Conservation (phyloP, 2,329 filamentous ascomycete species). For the Byssochlamys sp. region DNA sequence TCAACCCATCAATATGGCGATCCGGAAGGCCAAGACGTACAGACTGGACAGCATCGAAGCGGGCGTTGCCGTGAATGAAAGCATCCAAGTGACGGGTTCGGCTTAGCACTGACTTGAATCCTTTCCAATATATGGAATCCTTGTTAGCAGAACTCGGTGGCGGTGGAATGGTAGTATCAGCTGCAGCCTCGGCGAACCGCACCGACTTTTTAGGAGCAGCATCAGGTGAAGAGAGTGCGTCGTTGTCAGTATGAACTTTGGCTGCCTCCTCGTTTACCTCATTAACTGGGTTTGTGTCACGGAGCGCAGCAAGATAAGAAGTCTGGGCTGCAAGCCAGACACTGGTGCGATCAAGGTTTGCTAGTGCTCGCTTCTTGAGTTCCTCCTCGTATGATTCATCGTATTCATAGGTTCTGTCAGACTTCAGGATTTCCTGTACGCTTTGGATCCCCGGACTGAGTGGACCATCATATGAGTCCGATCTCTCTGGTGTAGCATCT, state of each 20-base stretch:
- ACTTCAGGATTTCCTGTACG: constrained; percentile 48
- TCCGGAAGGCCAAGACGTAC: constrained; percentile 65
- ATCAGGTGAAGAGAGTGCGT: constrained; percentile 8
- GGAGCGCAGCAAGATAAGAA: constrained; percentile 60
- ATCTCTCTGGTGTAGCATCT: constrained; percentile 22
- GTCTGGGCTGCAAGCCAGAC: constrained; percentile 78
- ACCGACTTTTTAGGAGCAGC: constrained; percentile 19
- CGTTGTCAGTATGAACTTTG: constrained; percentile 13
- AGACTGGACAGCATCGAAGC: constrained; percentile 81
- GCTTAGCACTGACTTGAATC: constrained; percentile 66
- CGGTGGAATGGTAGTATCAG: constrained; percentile 30
- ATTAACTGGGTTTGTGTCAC: constrained; percentile 46
- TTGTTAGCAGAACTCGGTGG: constrained; percentile 41
- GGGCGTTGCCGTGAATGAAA: constrained; percentile 73
- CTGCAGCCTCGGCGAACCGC: constrained; percentile 22
- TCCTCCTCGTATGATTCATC: constrained; percentile 66
- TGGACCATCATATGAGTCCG: constrained; percentile 17
- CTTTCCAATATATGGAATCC: constrained; percentile 78
- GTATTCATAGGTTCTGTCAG: constrained; percentile 60
- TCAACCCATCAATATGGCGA: constrained; percentile 67
- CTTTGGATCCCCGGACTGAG: constrained; percentile 15
- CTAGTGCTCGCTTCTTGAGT: constrained; percentile 58
- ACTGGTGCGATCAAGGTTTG: constrained; percentile 75
- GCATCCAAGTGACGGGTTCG: constrained; percentile 60
- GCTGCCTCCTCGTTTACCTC: constrained; percentile 24